Conservation (phyloP, 2,329 filamentous ascomycete genomes). For the Bipolaris bicolor region DNA sequence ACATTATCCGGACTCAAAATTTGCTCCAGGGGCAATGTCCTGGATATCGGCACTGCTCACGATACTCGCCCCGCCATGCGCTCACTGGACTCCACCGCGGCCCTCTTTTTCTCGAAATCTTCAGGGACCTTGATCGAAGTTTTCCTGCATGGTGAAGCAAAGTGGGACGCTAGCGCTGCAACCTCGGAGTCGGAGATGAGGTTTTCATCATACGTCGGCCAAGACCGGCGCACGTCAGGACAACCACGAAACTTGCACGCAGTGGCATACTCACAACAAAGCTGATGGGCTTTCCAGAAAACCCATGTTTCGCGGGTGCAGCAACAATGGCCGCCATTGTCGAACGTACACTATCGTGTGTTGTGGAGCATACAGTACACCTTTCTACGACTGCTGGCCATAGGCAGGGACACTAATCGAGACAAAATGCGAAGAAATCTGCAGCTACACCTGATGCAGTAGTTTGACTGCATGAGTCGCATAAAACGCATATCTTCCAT, state of each 20-base stretch:
- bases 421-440: slow-evolving; percentile 4
- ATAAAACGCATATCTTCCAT: neutral
- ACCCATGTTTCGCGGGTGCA: neutral
- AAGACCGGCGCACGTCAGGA: slow-evolving; percentile 26
- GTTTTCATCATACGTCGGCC: slow-evolving; percentile 21
- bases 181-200: slow-evolving; percentile 27
- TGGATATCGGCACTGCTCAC: slow-evolving; percentile 13
- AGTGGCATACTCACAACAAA: neutral
- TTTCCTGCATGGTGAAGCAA: slow-evolving; percentile 16
- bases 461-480: neutral
- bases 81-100: slow-evolving; percentile 23
- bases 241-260: neutral
- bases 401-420: neutral
- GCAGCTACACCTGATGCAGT: neutral
- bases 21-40: slow-evolving; percentile 8
- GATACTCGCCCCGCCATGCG: slow-evolving; percentile 10
- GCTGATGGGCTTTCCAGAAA: neutral
- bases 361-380: neutral
- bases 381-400: neutral
- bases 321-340: neutral
- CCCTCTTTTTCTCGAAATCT: slow-evolving; percentile 31
- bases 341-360: neutral
- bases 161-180: slow-evolving; percentile 33
- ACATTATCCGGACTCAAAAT: slow-evolving; percentile 19
- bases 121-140: slow-evolving; percentile 22